Percentiles rank a stretch among this genome's conserved stretches.
These are phyloP conservation scores for Whalleya microplaca DNA, from an alignment of 2,329 filamentous ascomycete genomes.

Conservation along the genomic window DNA sequence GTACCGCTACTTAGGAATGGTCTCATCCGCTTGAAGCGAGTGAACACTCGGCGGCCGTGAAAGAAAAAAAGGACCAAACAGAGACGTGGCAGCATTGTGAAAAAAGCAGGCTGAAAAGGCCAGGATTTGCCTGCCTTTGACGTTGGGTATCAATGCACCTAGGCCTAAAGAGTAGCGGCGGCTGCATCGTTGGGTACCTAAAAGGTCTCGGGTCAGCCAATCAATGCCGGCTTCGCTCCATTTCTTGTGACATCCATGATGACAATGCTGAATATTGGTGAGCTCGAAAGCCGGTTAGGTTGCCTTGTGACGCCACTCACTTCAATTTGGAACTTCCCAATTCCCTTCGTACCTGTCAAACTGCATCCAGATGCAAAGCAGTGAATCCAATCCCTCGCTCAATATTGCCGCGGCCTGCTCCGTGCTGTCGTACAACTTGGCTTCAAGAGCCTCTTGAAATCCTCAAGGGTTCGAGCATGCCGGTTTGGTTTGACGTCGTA, in stretches of 20 bases:
- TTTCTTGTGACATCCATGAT: constrained; percentile 29
- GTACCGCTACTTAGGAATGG: constrained; percentile 23
- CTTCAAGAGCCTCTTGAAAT: not conserved
- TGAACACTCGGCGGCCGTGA: constrained; percentile 20
- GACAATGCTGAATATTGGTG: constrained; percentile 24
- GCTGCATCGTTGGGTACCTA: constrained; percentile 36
- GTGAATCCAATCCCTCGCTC: constrained; percentile 17
- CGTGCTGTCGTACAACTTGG: not conserved
- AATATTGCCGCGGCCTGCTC: not conserved
- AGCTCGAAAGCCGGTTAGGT: constrained; percentile 18
- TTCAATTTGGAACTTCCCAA: constrained; percentile 23
- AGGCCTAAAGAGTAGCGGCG: constrained; percentile 40
- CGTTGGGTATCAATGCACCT: constrained; percentile 52
- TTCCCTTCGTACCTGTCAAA: constrained; percentile 27
- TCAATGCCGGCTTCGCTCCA: constrained; percentile 26
- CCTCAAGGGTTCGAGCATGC: not conserved
- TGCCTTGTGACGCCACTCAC: constrained; percentile 26
- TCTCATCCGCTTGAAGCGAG: constrained; percentile 27
- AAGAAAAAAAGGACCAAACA: constrained; percentile 2
- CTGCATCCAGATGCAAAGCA: constrained; percentile 24
- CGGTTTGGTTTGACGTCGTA: not conserved
- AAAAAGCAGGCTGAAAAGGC: constrained; percentile 16
- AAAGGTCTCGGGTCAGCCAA: constrained; percentile 32
- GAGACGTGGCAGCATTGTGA: constrained; percentile 26
- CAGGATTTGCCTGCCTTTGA: constrained; percentile 29